phyloP scores from a whole-genome alignment of 179 eudicot genomes.

The Silene vulgaris region DNA sequence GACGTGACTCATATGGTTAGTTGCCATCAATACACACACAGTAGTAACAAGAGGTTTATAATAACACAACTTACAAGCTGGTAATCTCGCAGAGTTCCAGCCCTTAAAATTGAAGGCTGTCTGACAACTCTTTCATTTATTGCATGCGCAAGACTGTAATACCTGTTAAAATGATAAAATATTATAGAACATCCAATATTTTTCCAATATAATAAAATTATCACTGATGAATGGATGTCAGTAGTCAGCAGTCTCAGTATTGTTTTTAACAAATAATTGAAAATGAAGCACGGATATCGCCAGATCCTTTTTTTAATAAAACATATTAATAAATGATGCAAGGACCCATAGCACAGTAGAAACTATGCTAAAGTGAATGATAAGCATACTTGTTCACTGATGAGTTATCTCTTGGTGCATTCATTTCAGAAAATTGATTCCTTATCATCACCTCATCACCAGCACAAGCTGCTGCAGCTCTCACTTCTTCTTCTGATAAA shows the following conservation, averaged over 20 bases:
- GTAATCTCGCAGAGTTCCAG: slow-evolving; percentile 92
- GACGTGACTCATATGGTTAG: slow-evolving; percentile 19
- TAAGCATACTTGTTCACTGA: slow-evolving; percentile 82
- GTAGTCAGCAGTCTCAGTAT: background rate
- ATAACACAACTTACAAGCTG: slow-evolving; percentile 70
- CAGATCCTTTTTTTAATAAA: background rate
- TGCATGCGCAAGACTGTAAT: slow-evolving; percentile 98
- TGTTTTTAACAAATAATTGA: background rate
- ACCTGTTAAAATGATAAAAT: slow-evolving; percentile 47
- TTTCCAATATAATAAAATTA: background rate
- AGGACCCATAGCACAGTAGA: background rate
- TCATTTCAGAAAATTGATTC: slow-evolving; percentile 95
- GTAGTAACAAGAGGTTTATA: slow-evolving; percentile 8
- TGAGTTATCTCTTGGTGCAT: slow-evolving; percentile 79
- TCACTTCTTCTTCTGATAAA: slow-evolving; percentile 91
- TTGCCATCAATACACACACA: slow-evolving; percentile 20
- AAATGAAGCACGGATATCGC: background rate
- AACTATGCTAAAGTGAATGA: slow-evolving; percentile 15
- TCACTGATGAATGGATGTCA: background rate
- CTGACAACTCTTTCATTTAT: slow-evolving; percentile 84
- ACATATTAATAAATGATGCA: background rate
- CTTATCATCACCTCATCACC: slow-evolving; percentile 96
- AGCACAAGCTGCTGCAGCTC: slow-evolving; percentile 94
- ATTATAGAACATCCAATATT: slow-evolving; percentile 11
- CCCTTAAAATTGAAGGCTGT: slow-evolving; percentile 90